Evolutionary conservation across 768 basidiomycete species (phyloP).

Genomic region (Boletellus ananas): DNA sequence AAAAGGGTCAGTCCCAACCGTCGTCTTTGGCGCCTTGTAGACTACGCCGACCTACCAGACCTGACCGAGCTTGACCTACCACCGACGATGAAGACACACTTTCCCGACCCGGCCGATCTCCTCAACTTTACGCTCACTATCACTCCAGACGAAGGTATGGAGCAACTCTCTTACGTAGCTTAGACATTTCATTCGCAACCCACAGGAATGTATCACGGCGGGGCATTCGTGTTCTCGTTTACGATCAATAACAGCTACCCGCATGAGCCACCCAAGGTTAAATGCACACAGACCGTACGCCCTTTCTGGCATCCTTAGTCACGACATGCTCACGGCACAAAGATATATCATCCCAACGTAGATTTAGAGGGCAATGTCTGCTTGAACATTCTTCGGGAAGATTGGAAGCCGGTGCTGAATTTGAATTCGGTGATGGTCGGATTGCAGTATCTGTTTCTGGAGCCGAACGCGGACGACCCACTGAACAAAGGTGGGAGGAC

Average conservation of each 20-base stretch:
- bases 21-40: background rate
- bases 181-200: slow-evolving; percentile 3
- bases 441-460: slow-evolving; percentile 95
- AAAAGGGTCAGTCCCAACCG: slow-evolving; percentile 69
- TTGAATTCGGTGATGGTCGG: slow-evolving; percentile 98
- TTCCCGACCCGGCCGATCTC: slow-evolving; percentile 89
- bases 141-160: slow-evolving; percentile 90
- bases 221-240: slow-evolving; percentile 90
- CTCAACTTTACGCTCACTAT: slow-evolving; percentile 96
- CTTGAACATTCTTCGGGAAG: slow-evolving; percentile 96
- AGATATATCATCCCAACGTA: slow-evolving; percentile 99
- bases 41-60: slow-evolving; percentile 46
- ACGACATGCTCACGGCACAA: slow-evolving; percentile 5
- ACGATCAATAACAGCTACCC: slow-evolving; percentile 97
- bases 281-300: slow-evolving; percentile 88
- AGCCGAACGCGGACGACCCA: slow-evolving; percentile 98
- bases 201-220: slow-evolving; percentile 97
- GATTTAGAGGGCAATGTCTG: slow-evolving; percentile 98
- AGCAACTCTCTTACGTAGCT: background rate
- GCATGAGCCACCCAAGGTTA: slow-evolving; percentile 98
- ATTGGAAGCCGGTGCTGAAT: slow-evolving; percentile 99
- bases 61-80: slow-evolving; percentile 96
- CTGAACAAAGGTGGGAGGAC: slow-evolving; percentile 89
- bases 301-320: background rate
- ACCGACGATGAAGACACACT: slow-evolving; percentile 91